Evolutionary conservation across 352 stramenopile species (phyloP).

Genomic region (Phytophthora pistaciae): DNA sequence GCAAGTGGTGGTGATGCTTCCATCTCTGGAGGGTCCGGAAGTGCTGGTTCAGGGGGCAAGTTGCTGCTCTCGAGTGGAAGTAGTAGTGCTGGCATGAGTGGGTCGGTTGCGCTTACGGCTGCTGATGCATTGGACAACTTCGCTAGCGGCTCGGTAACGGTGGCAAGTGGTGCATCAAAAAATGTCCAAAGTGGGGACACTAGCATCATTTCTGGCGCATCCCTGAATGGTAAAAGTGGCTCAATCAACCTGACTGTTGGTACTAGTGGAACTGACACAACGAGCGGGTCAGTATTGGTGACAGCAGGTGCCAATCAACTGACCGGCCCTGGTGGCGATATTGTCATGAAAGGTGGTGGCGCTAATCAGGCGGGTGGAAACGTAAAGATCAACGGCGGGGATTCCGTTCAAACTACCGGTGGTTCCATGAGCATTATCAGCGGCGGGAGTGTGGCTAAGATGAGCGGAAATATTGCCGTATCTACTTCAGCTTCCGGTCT

Average conservation of each 20-base stretch:
- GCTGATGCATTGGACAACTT: constrained; percentile 13
- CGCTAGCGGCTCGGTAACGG: constrained; percentile 31
- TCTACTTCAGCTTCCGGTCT: constrained; percentile 9
- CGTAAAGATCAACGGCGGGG: constrained; percentile 13
- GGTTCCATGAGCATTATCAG: constrained; percentile 30
- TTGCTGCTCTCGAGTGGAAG: constrained; percentile 28
- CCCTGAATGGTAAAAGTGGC: constrained; percentile 30
- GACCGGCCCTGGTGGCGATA: constrained; percentile 28
- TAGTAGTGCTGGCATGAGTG: constrained; percentile 18
- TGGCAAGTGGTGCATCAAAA: constrained; percentile 39
- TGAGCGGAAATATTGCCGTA: constrained; percentile 29
- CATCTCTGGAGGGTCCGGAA: constrained; percentile 13
- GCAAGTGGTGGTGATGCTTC: constrained; percentile 11
- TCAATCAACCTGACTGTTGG: constrained; percentile 29
- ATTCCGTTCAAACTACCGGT: constrained; percentile 30
- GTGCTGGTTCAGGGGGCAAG: constrained; percentile 13
- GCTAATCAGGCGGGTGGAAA: constrained; percentile 16
- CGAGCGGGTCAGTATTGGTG: constrained; percentile 19
- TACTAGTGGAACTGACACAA: constrained; percentile 11
- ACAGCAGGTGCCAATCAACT: constrained; percentile 30
- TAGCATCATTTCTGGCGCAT: constrained; percentile 24
- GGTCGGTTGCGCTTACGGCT: constrained; percentile 17
- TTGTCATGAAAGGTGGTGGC: constrained; percentile 26
- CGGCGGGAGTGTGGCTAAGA: constrained; percentile 27
- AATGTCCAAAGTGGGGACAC: constrained; percentile 29